Evolutionary conservation across 805 yeast species (phyloP), one percentile per base, ranked within the genome.

Genomic region (Priceomyces melissophilus): DNA sequence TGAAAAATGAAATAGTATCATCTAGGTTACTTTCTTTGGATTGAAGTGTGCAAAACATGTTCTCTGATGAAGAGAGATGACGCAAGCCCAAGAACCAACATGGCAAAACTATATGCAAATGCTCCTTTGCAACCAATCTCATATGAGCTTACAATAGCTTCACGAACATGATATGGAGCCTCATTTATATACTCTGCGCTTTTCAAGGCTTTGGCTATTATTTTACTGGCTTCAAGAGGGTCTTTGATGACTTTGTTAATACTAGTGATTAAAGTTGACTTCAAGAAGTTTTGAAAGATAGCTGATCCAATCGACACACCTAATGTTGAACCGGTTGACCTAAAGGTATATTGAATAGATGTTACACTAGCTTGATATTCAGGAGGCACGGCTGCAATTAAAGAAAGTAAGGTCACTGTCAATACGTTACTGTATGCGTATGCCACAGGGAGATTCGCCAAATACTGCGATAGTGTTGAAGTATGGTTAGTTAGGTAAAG

Each of bases 281-380:
- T 46, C 40, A 83, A 65, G 8, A 67, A 55, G 37, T 68, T 67
- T 53, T 79, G 84, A 65, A 84, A 84, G 20, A 83, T 67, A 3
- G 88, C 81, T 14, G 84, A 74, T 0, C 86, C 81, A 10, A 81
- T 50, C 1, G 90, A 69, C 11, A 87, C 89, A 30, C 95, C 95
- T 37, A 87, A 61, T 0, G 93, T 84, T n/a, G 91, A 83, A 0
- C 95, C 96, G 1, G 89, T 82, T 8, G 91, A 82, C 54, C 95
- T 73, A 67, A 85, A 87, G 0, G 90, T 89, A 58, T 90, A 89
- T 55, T 87, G 95, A 43, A 90, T 85, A 0, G 96, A 86, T 0
- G 96, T 89, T 2, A 91, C 84, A 14, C 88, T 75, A 1, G 96
- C 96, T 60, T 87, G 96, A 53, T 72, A 76, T 39, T 76, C 72